Percentiles rank a stretch among this genome's conserved stretches.
Evolutionary conservation across 2,329 filamentous ascomycete species (phyloP).

Genomic region (Massarina eburnea): DNA sequence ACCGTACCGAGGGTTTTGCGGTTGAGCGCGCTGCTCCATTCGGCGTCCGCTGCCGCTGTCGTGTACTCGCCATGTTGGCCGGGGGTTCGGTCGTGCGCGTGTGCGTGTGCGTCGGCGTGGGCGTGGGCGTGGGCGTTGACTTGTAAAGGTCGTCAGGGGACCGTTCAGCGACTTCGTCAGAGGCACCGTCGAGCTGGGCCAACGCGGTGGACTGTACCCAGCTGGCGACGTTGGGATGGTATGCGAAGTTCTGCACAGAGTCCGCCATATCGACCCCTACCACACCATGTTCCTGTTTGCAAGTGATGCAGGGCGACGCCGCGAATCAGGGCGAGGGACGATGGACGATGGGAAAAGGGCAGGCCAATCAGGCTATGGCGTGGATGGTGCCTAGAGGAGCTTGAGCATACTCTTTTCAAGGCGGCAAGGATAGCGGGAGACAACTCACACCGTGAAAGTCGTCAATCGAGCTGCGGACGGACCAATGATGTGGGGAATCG

Average conservation of each 20-base stretch:
- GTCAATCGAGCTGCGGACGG: conserved; percentile 18
- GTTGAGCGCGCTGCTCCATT: conserved; percentile 31
- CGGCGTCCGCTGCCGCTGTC: conserved; percentile 29
- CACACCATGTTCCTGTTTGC: conserved; percentile 30
- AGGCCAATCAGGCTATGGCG: conserved; percentile 29
- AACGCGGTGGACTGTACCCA: conserved; percentile 40
- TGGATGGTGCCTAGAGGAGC: conserved; percentile 15
- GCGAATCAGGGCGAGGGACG: conserved; percentile 28
- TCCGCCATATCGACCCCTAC: conserved; percentile 34
- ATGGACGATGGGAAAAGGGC: conserved; percentile 10
- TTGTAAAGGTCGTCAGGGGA: conserved; percentile 38
- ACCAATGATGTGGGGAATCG: conserved; percentile 25
- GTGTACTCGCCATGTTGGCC: conserved; percentile 24
- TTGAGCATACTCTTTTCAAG: conserved; percentile 25
- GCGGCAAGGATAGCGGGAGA: conserved; percentile 28
- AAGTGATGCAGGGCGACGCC: conserved; percentile 18
- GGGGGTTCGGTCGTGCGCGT: conserved; percentile 9
- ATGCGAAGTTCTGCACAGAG: conserved; percentile 33
- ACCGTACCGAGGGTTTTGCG: conserved; percentile 25
- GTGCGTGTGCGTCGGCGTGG: conserved; percentile 1
- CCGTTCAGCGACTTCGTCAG: conserved; percentile 18
- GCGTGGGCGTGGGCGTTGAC: conserved; percentile 19
- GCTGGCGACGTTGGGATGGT: conserved; percentile 31
- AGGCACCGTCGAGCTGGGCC: conserved; percentile 24
- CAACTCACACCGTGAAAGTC: conserved; percentile 28